Evolutionary conservation across 805 yeast genomes (phyloP).

Genomic region (Saturnispora dispora): DNA sequence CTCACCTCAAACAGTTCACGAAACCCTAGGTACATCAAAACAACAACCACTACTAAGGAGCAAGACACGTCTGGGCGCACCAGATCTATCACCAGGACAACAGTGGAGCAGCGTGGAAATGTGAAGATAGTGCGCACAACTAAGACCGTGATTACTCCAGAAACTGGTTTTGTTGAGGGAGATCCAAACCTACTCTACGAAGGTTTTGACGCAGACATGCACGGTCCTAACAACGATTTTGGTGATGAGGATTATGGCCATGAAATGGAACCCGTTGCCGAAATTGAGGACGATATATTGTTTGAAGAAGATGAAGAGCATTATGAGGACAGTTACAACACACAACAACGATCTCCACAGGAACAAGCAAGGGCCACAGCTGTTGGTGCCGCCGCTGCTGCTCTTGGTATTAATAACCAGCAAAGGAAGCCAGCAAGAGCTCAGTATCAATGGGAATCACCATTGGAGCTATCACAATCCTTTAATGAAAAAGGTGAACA

Average conservation of each 20-base stretch:
- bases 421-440: not conserved
- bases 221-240: constrained; percentile 14
- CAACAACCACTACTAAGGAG: constrained; percentile 35
- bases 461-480: not conserved
- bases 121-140: constrained; percentile 41
- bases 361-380: constrained; percentile 1
- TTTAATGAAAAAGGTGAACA: not conserved
- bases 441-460: not conserved
- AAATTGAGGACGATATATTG: not conserved
- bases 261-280: constrained; percentile 1
- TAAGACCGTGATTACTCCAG: constrained; percentile 21
- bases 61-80: constrained; percentile 45
- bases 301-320: not conserved
- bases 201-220: constrained; percentile 19
- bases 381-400: constrained; percentile 9
- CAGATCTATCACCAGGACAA: constrained; percentile 44
- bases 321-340: not conserved
- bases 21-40: constrained; percentile 29
- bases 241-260: constrained; percentile 8
- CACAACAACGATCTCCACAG: not conserved
- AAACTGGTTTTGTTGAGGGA: constrained; percentile 17
- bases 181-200: constrained; percentile 22
- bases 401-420: not conserved
- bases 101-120: constrained; percentile 41
- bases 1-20: constrained; percentile 24